Percentiles rank a stretch among this genome's conserved stretches.
These are phyloP conservation scores for Skeletonema marinoi DNA, from an alignment of 108 stramenopile species.

Conservation along the genomic window DNA sequence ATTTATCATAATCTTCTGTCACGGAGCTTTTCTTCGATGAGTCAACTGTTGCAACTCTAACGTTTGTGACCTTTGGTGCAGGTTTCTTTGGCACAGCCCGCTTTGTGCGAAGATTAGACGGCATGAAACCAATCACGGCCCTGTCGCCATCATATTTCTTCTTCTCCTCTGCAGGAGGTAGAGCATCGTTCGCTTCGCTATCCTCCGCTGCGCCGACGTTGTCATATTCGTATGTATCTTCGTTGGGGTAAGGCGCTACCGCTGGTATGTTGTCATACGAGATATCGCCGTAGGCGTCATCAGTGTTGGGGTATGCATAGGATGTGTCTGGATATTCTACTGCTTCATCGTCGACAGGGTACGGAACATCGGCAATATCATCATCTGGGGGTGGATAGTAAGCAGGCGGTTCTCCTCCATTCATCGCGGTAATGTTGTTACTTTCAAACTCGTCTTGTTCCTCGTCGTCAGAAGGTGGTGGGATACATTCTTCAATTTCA, in stretches of 20 bases:
- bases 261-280: conserved; percentile 17
- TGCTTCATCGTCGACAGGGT: conserved; percentile 30
- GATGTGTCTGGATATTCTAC: conserved; percentile 10
- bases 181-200: background rate
- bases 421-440: background rate
- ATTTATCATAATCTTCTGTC: conserved; percentile 58
- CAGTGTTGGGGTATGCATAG: conserved; percentile 33
- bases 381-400: conserved; percentile 6
- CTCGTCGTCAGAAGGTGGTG: conserved; percentile 7
- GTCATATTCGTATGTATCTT: conserved; percentile 11
- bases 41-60: background rate
- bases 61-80: conserved; percentile 5
- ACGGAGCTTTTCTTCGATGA: conserved; percentile 6
- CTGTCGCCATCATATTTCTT: conserved; percentile 73
- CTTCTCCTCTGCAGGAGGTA: conserved; percentile 34
- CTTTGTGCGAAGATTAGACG: conserved; percentile 60
- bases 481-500: background rate
- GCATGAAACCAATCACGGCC: conserved; percentile 73
- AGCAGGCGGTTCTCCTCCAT: conserved; percentile 4
- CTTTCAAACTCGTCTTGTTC: background rate
- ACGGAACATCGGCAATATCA: conserved; percentile 12
- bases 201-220: background rate
- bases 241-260: conserved; percentile 42
- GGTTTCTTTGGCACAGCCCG: conserved; percentile 10
- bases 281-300: conserved; percentile 21